These are phyloP conservation scores for Phytopythium montanum DNA, from an alignment of 352 stramenopile genomes.

Conservation along the genomic window DNA sequence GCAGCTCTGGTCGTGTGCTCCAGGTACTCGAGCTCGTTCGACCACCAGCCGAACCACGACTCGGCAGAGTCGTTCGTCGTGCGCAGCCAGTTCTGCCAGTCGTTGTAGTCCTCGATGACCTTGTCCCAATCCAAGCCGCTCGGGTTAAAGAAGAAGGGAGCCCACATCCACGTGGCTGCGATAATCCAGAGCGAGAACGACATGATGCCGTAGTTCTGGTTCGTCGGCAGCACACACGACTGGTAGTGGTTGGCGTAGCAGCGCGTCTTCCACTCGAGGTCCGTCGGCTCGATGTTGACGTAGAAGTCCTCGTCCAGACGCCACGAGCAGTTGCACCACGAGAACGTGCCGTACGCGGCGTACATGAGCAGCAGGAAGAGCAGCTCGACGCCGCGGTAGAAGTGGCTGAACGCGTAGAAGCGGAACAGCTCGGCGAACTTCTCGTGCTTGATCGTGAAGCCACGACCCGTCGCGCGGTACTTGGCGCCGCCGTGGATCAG, in stretches of 20 bases:
- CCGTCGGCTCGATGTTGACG: slow-evolving; percentile 64
- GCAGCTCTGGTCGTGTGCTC: slow-evolving; percentile 68
- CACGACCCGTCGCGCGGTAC: slow-evolving; percentile 97
- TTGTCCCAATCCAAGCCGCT: slow-evolving; percentile 98
- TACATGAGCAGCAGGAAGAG: slow-evolving; percentile 79
- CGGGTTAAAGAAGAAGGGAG: slow-evolving; percentile 94
- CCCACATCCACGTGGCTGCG: slow-evolving; percentile 86
- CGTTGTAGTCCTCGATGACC: slow-evolving; percentile 92
- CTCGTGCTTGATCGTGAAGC: slow-evolving; percentile 98
- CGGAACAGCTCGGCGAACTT: slow-evolving; percentile 97
- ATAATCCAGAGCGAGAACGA: slow-evolving; percentile 97
- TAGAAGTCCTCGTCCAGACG: slow-evolving; percentile 66
- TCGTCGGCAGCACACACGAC: slow-evolving; percentile 91
- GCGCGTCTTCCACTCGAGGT: slow-evolving; percentile 71
- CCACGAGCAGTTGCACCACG: slow-evolving; percentile 88
- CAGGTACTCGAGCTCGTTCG: slow-evolving; percentile 75
- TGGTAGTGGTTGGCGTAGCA: slow-evolving; percentile 85
- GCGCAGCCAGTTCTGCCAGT: slow-evolving; percentile 94
- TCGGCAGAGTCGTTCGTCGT: slow-evolving; percentile 84
- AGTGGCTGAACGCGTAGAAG: slow-evolving; percentile 97
- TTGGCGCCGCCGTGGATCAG: slow-evolving; percentile 97
- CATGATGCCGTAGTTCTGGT: slow-evolving; percentile 97
- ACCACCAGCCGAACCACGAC: slow-evolving; percentile 89
- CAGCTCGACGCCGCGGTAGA: slow-evolving; percentile 97
- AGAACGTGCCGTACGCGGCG: slow-evolving; percentile 93